These are phyloP conservation scores for Epithele typhae DNA, from an alignment of 768 basidiomycete species.

Conservation along the genomic window DNA sequence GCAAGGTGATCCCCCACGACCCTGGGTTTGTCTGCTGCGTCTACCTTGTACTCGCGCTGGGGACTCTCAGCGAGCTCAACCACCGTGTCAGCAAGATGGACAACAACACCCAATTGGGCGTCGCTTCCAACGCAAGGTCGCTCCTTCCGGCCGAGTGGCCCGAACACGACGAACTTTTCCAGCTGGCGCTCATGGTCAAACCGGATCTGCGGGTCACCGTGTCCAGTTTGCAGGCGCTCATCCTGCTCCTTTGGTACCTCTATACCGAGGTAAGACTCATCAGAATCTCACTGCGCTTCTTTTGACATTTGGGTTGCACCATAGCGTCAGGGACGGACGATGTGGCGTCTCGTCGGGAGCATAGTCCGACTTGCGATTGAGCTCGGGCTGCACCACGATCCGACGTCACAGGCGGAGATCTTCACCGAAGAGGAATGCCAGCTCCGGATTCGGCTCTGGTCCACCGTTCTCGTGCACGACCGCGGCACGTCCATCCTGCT, in stretches of 20 bases:
- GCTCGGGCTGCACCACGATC: slow-evolving; percentile 84
- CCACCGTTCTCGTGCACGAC: slow-evolving; percentile 81
- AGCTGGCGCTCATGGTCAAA: slow-evolving; percentile 71
- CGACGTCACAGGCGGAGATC: slow-evolving; percentile 50
- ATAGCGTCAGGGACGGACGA: slow-evolving; percentile 82
- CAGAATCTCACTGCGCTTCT: background rate
- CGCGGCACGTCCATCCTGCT: slow-evolving; percentile 85
- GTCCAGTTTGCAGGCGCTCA: slow-evolving; percentile 78
- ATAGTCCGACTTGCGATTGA: slow-evolving; percentile 80
- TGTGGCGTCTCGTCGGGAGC: slow-evolving; percentile 86
- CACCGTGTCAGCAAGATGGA: slow-evolving; percentile 57
- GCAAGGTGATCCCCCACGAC: slow-evolving; percentile 49
- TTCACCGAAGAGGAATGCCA: slow-evolving; percentile 78
- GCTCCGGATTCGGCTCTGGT: slow-evolving; percentile 79
- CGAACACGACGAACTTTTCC: slow-evolving; percentile 80
- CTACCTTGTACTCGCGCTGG: slow-evolving; percentile 75
- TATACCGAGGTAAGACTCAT: slow-evolving; percentile 67
- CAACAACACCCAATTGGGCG: slow-evolving; percentile 36
- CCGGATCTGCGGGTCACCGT: slow-evolving; percentile 81
- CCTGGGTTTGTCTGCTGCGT: slow-evolving; percentile 76
- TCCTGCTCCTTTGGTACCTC: slow-evolving; percentile 84
- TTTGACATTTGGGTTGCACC: background rate
- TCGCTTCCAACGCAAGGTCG: slow-evolving; percentile 42
- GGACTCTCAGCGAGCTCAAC: slow-evolving; percentile 79
- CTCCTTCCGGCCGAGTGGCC: slow-evolving; percentile 72